These are phyloP conservation scores for Lathyrus sativus DNA, from an alignment of 306 rosid genomes.

Conservation along the genomic window DNA sequence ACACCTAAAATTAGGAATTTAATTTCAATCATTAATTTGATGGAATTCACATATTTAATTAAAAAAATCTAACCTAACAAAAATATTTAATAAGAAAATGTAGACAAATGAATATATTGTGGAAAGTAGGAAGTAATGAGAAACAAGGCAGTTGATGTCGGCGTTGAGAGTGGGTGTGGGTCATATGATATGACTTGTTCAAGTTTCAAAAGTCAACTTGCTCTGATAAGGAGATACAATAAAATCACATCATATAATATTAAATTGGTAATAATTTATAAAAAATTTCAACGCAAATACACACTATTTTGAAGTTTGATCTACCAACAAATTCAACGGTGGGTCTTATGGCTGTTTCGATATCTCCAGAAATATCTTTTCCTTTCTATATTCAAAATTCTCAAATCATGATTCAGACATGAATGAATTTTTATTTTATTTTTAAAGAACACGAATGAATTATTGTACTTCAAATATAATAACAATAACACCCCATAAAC, in stretches of 20 bases:
- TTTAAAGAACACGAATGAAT: no score
- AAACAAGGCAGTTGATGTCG: slow-evolving; percentile 39
- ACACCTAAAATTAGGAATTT: no score
- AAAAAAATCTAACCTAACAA: no score
- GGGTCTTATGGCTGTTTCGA: neutral
- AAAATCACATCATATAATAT: neutral
- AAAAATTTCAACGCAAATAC: neutral
- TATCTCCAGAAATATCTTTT: neutral
- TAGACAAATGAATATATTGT: neutral
- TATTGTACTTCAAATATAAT: no score
- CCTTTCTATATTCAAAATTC: neutral
- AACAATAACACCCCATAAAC: no score
- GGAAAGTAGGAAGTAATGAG: neutral
- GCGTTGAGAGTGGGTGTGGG: slow-evolving; percentile 37
- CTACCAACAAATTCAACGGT: neutral
- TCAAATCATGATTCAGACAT: neutral
- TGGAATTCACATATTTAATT: no score
- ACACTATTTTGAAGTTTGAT: neutral
- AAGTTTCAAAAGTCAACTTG: slow-evolving; percentile 49
- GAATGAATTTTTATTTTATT: neutral
- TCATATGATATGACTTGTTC: slow-evolving; percentile 1
- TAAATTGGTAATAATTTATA: neutral
- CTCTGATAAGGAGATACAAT: slow-evolving; percentile 40
- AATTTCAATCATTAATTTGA: no score
- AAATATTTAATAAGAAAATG: no score